Evolutionary conservation across 2,329 filamentous ascomycete species (phyloP), one percentile per base, ranked within the genome.

Genomic region (Bipolaris sorokiniana): DNA sequence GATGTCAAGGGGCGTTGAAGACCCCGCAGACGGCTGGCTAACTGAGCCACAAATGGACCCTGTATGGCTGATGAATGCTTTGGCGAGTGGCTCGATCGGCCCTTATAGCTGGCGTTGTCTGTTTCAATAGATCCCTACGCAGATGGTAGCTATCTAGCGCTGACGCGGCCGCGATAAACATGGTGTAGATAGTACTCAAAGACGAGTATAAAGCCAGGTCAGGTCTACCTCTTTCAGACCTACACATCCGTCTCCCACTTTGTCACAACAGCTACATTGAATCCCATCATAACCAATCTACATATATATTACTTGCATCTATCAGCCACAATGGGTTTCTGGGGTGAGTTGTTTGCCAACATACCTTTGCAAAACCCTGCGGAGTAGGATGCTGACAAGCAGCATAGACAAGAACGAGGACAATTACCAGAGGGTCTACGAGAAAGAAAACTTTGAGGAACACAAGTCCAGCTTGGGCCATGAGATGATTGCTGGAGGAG

Each of bases 401-500:
- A 20, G 31, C 48, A 42, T 23, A 86, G 83, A 79, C 65, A 79
- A 84, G 59, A 81, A 80, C 60, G 79, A 83, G 58, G 74, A 83
- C 47, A 77, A 81, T 64, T 85, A 87, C 78, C 70, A 82, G 60
- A 75, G 83, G 74, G 82, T 85, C 65, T 84, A 86, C 75, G 76
- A 80, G 58, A 74, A 79, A 49, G 72, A 79, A 59, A 72, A 76
- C 54, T 75, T 76, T 45, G 71, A 76, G 40, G 69, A 82, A 57
- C 82, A 90, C 79, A 79, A 90, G 78, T 81, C 83, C 67, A 84
- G 84, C 72, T 79, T 90, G 71, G 84, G 84, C 66, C 90, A 94
- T 78, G 90, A 95, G 80, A 72, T 91, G 46, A 74, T 93, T 54
- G 90, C 88, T 63, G 90, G 90, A 61, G 91, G 87, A 56, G 90